Base-by-base conservation (phyloP, 2,329 filamentous ascomycete species). In the Beauveria pseudobassiana region DNA sequence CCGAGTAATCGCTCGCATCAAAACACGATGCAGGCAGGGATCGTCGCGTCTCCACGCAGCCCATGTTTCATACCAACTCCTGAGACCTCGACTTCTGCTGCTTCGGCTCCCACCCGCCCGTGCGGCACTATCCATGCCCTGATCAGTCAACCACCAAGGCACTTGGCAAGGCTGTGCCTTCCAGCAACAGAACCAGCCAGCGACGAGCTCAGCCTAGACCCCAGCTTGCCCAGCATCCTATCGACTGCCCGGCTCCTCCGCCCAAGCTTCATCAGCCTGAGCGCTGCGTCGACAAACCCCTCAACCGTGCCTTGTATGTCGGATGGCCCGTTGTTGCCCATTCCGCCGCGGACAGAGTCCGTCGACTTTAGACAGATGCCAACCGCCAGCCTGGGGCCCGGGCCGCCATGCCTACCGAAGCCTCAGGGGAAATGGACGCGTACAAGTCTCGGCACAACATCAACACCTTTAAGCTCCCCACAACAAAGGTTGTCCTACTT, bases 1-100 rank as follows among this genome's bases (percentile, higher is more conserved):
- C 9, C 43, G 6, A 34, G 34, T 24, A 59, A 34, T 59, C 46
- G 56, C 48, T 40, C 52, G 51, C 16, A 46, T 52, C 57, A 59
- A 59, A 52, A 59, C 57, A 46, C 45, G 57, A 59, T 52, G 57
- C 48, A 59, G 48, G 48, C 48, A 52, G 22, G 48, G 57, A 59
- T 59, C 57, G 40, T 52, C 49, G 3, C 26, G 38, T 48, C 59
- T 43, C 59, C 59, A 61, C 59, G 50, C 59, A 61, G 38, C 59
- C 50, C 42, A 45, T 49, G 59, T 61, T 61, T 61, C 59, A 61
- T 48, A 59, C 56, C 48, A 52, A 12, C 48, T 59, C 34, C 46
- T 45, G 28, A 34, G 30, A 34, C 30, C 12, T 34, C 10, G 30
- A 34, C 30, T 34, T 34, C 14, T n/a, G 24, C 20, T 30, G 51